Evolutionary conservation across 129 eudicot genomes (phyloP), one percentile per base, ranked within the genome.

Genomic region (Gnaphalium uliginosum): DNA sequence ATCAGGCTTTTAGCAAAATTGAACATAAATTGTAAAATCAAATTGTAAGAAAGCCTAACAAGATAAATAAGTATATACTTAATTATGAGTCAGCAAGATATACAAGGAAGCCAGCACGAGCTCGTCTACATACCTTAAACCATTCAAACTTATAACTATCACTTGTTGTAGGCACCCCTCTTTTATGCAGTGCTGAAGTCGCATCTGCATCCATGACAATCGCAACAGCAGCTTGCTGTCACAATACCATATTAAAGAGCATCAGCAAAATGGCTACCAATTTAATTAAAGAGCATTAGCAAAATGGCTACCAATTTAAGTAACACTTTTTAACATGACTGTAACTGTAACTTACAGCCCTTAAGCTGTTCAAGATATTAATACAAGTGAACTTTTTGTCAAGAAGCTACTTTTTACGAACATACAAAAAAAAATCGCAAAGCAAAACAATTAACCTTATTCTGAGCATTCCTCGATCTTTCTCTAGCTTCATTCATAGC

Each of bases 401-500:
- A 19, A 21, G 19, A 11, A 56, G 73, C 59, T 35, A 27, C 21
- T 11, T 62, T 75, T 19, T 33, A 43, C n/a, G 54, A 8, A 81
- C 3, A 13, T 17, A 32, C 27, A 54, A 35, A 37, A 13, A 62
- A 62, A 22, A 32, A 0, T 54, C 37, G 1, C 24, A 66, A 41
- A 50, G 23, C 71, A 32, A 25, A 57, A 56, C 24, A 29, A 61
- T 33, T 24, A 79, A 95, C 99, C 97, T 87, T 95, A 74, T 83
- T 89, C 81, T 91, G 97, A 50, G 96, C 99, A 76, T 68, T 87
- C 83, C 99, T 91, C 65, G 99, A 91, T 85, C 96, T 87, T 91
- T 95, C 96, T 84, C 97, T 86, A n/a, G 99, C 99, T 79, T 89
- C 95, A 66, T 86, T 75, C 99, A 95, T 91, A 58, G 97, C 94